Evolutionary conservation across 176 grass and related monocot species (phyloP), one percentile per base, ranked within the genome.

Genomic region (Carex cristatella): DNA sequence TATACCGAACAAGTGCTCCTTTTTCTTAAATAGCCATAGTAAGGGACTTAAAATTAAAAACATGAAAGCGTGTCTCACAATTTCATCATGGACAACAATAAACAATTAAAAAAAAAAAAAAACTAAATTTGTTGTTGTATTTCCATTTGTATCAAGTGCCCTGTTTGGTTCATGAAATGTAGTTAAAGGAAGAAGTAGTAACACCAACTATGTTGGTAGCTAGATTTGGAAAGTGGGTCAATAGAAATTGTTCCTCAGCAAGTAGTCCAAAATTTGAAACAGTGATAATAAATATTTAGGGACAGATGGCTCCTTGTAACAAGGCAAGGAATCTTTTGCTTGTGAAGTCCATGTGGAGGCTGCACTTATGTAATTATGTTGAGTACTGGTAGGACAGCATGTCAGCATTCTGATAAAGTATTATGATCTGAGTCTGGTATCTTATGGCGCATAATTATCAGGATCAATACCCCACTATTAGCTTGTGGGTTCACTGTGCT

Each of bases 191-290:
- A 73, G 27, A 0, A 30, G 18, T 13, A 51, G 42, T 53, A 44
- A 71, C 69, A 71, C 8, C 18, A 75, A 49, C 28, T 28, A 75
- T 53, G 38, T 46, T 71, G 69, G 70, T 30, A 5, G 40, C 18
- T 74, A 74, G 70, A 11, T 28, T 74, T 51, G 44, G 70, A 74
- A 30, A 51, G 49, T 73, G 42, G 42, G 7, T 51, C 69, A 73
- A 51, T 49, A 48, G 14, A 73, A 27, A 73, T 73, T 4, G 7
- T 49, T 11, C 40, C 69, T 27, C 18, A 73, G 3, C 18, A 73
- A 73, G n/a, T 74, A 53, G 42, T 49, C 53, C 42, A 53, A 74
- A 73, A 28, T 74, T 74, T 74, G n/a, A 14, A 74, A 74, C 16
- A 53, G 28, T 10, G n/a, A 10, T 53, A 53, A 74, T 74, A 28